Conservation (phyloP, 805 yeast genomes). For the Clavispora carvajalis region DNA sequence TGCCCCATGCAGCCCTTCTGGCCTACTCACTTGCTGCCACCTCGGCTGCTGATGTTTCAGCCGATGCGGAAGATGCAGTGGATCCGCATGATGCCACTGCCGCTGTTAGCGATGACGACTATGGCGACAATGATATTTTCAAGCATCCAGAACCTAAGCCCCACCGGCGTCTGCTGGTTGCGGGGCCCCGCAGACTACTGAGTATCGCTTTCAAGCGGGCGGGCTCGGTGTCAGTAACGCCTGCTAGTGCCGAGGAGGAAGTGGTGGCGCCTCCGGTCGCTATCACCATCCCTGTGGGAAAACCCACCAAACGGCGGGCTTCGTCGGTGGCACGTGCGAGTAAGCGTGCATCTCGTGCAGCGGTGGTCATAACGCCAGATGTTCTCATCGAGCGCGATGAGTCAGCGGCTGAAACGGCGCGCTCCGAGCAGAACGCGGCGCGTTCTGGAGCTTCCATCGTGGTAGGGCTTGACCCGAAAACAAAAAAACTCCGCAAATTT, state of each 20-base stretch:
- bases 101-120: conserved; percentile 10
- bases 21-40: background rate
- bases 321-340: conserved; percentile 16
- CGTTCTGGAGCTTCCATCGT: conserved; percentile 14
- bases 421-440: conserved; percentile 1
- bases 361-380: conserved; percentile 6
- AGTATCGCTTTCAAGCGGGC: conserved; percentile 28
- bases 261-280: conserved; percentile 22
- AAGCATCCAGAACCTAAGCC: conserved; percentile 19
- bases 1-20: background rate
- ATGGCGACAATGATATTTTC: conserved; percentile 28
- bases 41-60: background rate
- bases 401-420: background rate
- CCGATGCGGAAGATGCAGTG: background rate
- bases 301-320: conserved; percentile 23
- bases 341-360: conserved; percentile 1
- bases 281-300: conserved; percentile 35
- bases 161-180: conserved; percentile 24
- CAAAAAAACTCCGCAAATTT: conserved; percentile 25
- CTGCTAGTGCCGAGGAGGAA: conserved; percentile 12
- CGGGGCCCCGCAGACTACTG: conserved; percentile 31
- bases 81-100: background rate
- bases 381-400: conserved; percentile 4
- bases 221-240: conserved; percentile 24
- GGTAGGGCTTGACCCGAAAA: conserved; percentile 29